A percentile compares a stretch with the other conserved stretches of the same genome.
phyloP scores from a whole-genome alignment of 116 monocot species.

The Dioscorea cayenensis region DNA sequence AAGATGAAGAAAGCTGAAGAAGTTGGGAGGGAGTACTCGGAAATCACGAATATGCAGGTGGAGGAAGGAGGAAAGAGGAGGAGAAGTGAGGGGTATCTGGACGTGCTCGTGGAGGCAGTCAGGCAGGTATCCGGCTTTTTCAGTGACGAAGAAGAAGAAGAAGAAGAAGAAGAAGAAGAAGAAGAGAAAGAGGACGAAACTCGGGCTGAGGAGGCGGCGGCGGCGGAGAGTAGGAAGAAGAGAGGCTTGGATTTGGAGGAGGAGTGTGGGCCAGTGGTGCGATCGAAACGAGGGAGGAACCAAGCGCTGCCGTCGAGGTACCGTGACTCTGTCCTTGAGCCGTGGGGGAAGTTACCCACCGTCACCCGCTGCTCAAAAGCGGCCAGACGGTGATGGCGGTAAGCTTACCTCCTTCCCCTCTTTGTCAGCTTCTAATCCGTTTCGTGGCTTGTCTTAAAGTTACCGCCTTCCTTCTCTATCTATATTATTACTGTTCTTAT shows the following conservation, averaged over 20 bases:
- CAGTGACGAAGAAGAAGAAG: slow-evolving; percentile 3
- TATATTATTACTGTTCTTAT: no score
- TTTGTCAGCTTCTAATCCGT: no score
- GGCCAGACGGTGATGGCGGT: neutral
- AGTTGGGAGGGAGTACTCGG: neutral
- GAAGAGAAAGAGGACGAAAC: neutral
- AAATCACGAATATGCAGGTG: neutral
- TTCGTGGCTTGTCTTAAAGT: no score
- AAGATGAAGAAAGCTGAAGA: neutral
- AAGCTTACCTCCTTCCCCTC: neutral
- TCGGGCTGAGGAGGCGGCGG: neutral
- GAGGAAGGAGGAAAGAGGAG: neutral
- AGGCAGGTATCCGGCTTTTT: slow-evolving; percentile 16
- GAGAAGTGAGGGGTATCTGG: slow-evolving; percentile 20
- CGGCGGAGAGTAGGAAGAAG: neutral
- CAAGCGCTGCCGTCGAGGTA: slow-evolving; percentile 32
- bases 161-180: neutral
- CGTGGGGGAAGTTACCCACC: slow-evolving; percentile 26
- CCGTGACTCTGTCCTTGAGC: slow-evolving; percentile 32
- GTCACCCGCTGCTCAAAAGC: slow-evolving; percentile 2
- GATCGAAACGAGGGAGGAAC: slow-evolving; percentile 42
- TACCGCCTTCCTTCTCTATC: no score
- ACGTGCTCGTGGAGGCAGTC: slow-evolving; percentile 36
- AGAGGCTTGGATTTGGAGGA: slow-evolving; percentile 4
- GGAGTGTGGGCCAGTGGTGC: slow-evolving; percentile 16